A percentile compares a stretch with the other conserved stretches of the same genome.
These are phyloP conservation scores for Gliomastix tumulicola DNA, from an alignment of 2,329 filamentous ascomycete genomes.

Conservation along the genomic window DNA sequence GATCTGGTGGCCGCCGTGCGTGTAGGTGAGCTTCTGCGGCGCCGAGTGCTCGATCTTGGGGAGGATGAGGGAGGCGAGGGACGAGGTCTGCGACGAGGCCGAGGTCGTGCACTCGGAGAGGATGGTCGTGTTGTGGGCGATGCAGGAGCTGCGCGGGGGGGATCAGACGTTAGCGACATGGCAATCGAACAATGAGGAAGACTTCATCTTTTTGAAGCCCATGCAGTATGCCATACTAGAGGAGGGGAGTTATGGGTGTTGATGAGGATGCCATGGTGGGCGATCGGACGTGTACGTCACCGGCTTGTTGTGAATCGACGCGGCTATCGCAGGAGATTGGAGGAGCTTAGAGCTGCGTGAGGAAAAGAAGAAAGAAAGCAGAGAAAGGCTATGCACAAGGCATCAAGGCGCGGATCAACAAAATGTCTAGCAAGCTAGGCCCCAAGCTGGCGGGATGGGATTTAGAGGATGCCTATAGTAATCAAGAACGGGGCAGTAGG, in stretches of 20 bases:
- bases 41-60: slow-evolving; percentile 82
- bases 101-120: slow-evolving; percentile 87
- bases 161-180: too few relatives aligned
- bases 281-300: not conserved
- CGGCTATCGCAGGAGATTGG: too few relatives aligned
- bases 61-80: slow-evolving; percentile 86
- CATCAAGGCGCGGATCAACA: too few relatives aligned
- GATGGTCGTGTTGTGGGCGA: slow-evolving; percentile 89
- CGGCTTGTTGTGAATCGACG: not conserved
- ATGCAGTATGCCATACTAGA: slow-evolving; percentile 54
- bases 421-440: too few relatives aligned
- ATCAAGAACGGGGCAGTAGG: too few relatives aligned
- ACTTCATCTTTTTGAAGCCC: too few relatives aligned
- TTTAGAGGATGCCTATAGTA: too few relatives aligned
- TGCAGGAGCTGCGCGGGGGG: slow-evolving; percentile 80
- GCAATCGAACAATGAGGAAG: too few relatives aligned
- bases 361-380: too few relatives aligned
- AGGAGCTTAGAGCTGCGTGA: too few relatives aligned
- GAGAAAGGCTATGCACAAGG: too few relatives aligned
- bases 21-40: slow-evolving; percentile 88
- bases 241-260: slow-evolving; percentile 57
- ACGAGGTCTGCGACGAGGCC: slow-evolving; percentile 74
- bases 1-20: slow-evolving; percentile 84
- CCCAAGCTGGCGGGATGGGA: too few relatives aligned
- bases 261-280: slow-evolving; percentile 64